A percentile compares a stretch with the other conserved stretches of the same genome.
These are phyloP conservation scores for Ceriops decandra DNA, from an alignment of 345 rosid species.

Conservation along the genomic window DNA sequence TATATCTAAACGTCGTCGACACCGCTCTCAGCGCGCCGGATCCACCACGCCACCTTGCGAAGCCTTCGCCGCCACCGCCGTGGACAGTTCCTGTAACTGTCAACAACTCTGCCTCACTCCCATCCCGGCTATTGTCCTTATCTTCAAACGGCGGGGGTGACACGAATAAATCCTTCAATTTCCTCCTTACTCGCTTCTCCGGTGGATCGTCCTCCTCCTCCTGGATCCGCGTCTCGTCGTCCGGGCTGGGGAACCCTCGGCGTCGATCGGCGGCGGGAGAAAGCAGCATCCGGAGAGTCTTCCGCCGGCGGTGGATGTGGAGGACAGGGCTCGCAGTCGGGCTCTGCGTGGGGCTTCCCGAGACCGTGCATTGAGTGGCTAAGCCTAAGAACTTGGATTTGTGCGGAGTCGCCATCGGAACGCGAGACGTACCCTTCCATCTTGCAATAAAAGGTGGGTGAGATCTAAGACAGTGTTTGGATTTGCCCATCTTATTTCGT, in stretches of 20 bases:
- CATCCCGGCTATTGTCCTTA: conserved; percentile 8
- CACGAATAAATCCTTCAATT: conserved; percentile 72
- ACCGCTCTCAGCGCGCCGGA: conserved; percentile 44
- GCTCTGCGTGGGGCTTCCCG: conserved; percentile 53
- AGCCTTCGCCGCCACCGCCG: conserved; percentile 18
- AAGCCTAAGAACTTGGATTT: conserved; percentile 50
- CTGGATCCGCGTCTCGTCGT: conserved; percentile 20
- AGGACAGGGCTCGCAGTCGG: conserved; percentile 62
- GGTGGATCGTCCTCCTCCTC: conserved; percentile 23
- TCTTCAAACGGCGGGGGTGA: conserved; percentile 72
- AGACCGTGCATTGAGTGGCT: conserved; percentile 60
- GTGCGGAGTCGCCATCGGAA: conserved; percentile 58
- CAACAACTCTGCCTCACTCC: conserved; percentile 22
- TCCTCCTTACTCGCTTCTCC: conserved; percentile 45
- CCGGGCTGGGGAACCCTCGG: conserved; percentile 21
- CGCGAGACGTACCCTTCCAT: not conserved
- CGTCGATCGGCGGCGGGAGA: conserved; percentile 42
- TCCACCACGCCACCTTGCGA: conserved; percentile 37
- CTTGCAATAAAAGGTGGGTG: not conserved
- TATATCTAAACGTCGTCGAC: conserved; percentile 49
- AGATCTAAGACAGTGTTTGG: conserved; percentile 1
- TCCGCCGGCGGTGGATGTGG: conserved; percentile 83
- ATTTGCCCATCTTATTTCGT: not conserved
- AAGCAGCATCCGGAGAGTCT: conserved; percentile 81
- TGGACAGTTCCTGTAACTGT: conserved; percentile 15